Conservation (phyloP, 495 filamentous ascomycete genomes). For the Penicillium fimorum region DNA sequence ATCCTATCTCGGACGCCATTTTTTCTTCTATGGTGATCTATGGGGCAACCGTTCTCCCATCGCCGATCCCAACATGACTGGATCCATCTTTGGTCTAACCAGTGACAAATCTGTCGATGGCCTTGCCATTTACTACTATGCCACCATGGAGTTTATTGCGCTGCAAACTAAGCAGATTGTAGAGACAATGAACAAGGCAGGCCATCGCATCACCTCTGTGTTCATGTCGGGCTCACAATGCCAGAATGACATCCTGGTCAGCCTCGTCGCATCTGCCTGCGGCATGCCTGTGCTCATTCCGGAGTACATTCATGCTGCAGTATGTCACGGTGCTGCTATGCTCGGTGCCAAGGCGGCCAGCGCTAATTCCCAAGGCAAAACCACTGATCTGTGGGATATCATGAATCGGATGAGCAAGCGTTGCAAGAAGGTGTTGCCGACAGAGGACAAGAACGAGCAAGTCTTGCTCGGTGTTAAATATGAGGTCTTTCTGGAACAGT, state of each 20-base stretch:
- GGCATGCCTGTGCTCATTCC: constrained; percentile 90
- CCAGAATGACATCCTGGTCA: constrained; percentile 89
- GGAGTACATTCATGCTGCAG: constrained; percentile 89
- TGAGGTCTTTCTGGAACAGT: constrained; percentile 61
- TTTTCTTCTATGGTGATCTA: constrained; percentile 98
- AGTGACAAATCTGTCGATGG: constrained; percentile 81
- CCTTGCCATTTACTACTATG: constrained; percentile 88
- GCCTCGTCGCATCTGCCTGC: constrained; percentile 85
- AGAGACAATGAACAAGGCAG: constrained; percentile 82
- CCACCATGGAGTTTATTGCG: constrained; percentile 94
- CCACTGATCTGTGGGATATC: constrained; percentile 87
- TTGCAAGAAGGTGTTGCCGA: constrained; percentile 76
- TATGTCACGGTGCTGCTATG: constrained; percentile 96
- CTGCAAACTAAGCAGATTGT: constrained; percentile 95
- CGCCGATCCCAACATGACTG: constrained; percentile 87
- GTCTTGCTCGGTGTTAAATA: constrained; percentile 83
- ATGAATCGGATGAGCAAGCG: constrained; percentile 98
- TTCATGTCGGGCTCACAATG: constrained; percentile 99
- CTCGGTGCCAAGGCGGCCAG: constrained; percentile 92
- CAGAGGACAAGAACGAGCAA: constrained; percentile 66
- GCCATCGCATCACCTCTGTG: constrained; percentile 83
- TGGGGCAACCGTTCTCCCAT: constrained; percentile 96
- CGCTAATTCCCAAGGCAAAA: constrained; percentile 68
- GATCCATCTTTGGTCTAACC: constrained; percentile 79
- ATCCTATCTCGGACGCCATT: constrained; percentile 82